These are phyloP conservation scores for Rutstroemia sp. DNA, from an alignment of 2,329 filamentous ascomycete genomes.

Conservation along the genomic window DNA sequence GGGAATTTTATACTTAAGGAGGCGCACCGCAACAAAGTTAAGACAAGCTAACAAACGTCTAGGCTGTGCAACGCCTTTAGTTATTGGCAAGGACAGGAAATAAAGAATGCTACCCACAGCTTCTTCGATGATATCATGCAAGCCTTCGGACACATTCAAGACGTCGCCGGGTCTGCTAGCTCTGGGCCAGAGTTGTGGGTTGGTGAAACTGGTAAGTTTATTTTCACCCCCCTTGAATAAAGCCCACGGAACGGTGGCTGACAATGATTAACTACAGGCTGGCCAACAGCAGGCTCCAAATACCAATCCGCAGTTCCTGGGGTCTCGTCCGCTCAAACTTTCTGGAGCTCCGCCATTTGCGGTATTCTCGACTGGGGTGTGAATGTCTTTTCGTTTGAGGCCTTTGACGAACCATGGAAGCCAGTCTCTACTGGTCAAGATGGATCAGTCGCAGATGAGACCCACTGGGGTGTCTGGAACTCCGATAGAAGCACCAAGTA, in stretches of 20 bases:
- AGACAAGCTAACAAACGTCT: conserved; percentile 14
- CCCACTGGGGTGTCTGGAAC: conserved; percentile 62
- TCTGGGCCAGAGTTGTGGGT: conserved; percentile 58
- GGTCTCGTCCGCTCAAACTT: conserved; percentile 49
- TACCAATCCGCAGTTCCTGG: conserved; percentile 56
- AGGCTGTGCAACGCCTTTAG: conserved; percentile 59
- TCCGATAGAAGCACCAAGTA: conserved; percentile 51
- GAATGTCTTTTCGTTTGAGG: conserved; percentile 68
- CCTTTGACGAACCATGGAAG: conserved; percentile 69
- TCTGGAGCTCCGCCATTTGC: conserved; percentile 57
- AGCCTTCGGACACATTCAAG: conserved; percentile 55
- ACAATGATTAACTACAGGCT: conserved; percentile 31
- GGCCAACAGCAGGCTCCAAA: conserved; percentile 56
- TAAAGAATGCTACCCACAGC: conserved; percentile 46
- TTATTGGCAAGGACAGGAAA: conserved; percentile 62
- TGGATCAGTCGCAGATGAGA: conserved; percentile 54
- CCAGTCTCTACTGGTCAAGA: conserved; percentile 55
- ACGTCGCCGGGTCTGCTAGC: conserved; percentile 42
- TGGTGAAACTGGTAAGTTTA: conserved; percentile 49
- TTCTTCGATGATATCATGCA: conserved; percentile 63
- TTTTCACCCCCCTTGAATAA: neutral
- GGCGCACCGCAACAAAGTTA: neutral
- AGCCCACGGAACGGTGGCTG: neutral
- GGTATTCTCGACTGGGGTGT: conserved; percentile 56
- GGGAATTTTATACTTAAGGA: neutral